Evolutionary conservation across 257 asterid species (phyloP), one percentile per base, ranked within the genome.

Genomic region (Nicotiana obtusifolia): DNA sequence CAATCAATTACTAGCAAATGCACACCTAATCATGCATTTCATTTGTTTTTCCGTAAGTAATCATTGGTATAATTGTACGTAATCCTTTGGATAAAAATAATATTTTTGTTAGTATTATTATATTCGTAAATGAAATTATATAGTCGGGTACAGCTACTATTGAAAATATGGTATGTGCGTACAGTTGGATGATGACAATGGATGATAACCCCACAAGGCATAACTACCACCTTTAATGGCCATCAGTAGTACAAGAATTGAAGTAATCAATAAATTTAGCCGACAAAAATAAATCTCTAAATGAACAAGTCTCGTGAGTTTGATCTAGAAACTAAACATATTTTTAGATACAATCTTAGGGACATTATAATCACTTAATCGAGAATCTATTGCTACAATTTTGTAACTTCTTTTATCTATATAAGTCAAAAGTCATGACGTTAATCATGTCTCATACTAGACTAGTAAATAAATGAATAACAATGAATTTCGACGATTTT

Each of bases 111-210:
- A 41, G 20, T 71, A 22, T 6, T 69, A 41, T 20, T 37, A 11
- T 44, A 41, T 41, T 20, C 26, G n/a, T 69, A 69, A 17, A 69
- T 41, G 59, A 14, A 64, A 41, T 20, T 69, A 30, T 37, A 9
- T 69, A 41, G 26, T 7, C 47, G 56, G 10, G 31, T 10, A 52
- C 52, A 66, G 52, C 76, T 33, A 66, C 52, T 66, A 17, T 19
- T 33, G n/a, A 66, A 14, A 5, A 14, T 14, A 15, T 3, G 53
- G 30, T 69, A 44, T 44, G 60, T 71, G 78, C 37, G 7, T 44
- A 71, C 78, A 44, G 78, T 71, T 71, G 37, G 60, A 71, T 71
- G 20, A 44, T 71, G 78, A 37, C 77, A 68, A 37, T 37, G 41
- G 56, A 49, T 52, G 13, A 37, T n/a, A 68, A 22, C 54, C 54